Evolutionary conservation across 2,329 filamentous ascomycete genomes (phyloP), one percentile per base, ranked within the genome.

Genomic region (Diplodia corticola): DNA sequence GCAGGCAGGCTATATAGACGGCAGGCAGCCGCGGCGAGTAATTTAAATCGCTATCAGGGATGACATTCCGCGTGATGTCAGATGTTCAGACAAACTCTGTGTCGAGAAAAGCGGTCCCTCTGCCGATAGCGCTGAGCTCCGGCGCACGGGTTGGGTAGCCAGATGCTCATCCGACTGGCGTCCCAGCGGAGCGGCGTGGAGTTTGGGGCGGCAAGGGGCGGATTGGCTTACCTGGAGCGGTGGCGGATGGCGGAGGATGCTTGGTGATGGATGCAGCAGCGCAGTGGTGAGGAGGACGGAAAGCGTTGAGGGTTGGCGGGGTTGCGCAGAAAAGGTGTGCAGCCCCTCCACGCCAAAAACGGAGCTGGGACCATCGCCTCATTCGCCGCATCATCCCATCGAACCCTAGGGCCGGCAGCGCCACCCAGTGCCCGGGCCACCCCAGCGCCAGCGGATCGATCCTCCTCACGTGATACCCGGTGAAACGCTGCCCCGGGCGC

Each of bases 261-360:
- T 22, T 20, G 28, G 22, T 24, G 51, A 54, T 54, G 50, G 54
- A 60, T 60, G 22, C 44, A 22, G 28, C 9, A 30, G 46, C 24
- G 63, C 6, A 26, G 64, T 44, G 40, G 60, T 48, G 46, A 60
- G 33, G 53, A 13, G 28, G 64, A 54, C 7, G 59, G 54, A 65
- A 65, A 59, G 40, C 54, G 64, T 65, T 65, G 64, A 65, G 54
- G n/a, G 64, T 50, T 65, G 64, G 64, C 64, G 64, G 64, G 64
- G 64, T 59, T 44, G 35, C 63, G 17, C 9, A 46, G 55, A 35
- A 61, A 49, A 49, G 40, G 40, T 61, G 40, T 17, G 40, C 44
- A 49, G 44, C 57, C 57, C 57, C 57, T 61, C 57, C 57, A 61
- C 57, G 57, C 57, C 57, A 49, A 35, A 44, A 48, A 30, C 37